These are phyloP conservation scores for Plasmopara halstedii DNA, from an alignment of 352 stramenopile species.

Conservation along the genomic window DNA sequence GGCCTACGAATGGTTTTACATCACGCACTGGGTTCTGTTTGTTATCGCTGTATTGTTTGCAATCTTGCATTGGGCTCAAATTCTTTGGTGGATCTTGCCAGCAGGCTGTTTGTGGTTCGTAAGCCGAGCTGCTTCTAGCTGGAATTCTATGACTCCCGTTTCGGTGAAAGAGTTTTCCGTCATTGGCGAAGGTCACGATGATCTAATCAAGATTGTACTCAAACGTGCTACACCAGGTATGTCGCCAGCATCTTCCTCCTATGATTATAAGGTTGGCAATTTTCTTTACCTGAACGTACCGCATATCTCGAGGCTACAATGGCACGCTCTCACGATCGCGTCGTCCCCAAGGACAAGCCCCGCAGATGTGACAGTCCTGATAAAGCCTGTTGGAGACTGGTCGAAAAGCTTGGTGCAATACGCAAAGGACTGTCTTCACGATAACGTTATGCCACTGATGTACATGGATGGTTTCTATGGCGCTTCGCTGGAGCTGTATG, in stretches of 20 bases:
- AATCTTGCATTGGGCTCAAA: slow-evolving; percentile 53
- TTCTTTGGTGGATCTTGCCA: slow-evolving; percentile 53
- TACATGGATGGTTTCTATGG: slow-evolving; percentile 57
- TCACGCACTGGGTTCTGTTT: slow-evolving; percentile 53
- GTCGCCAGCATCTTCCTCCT: slow-evolving; percentile 18
- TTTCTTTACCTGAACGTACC: slow-evolving; percentile 54
- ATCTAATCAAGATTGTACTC: slow-evolving; percentile 44
- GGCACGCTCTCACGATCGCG: slow-evolving; percentile 50
- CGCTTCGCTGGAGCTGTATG: slow-evolving; percentile 35
- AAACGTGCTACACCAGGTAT: slow-evolving; percentile 26
- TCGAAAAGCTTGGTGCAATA: slow-evolving; percentile 33
- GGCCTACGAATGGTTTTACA: slow-evolving; percentile 55
- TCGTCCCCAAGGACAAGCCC: slow-evolving; percentile 37
- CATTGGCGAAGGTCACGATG: slow-evolving; percentile 21
- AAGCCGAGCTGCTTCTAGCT: slow-evolving; percentile 36
- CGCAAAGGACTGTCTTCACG: slow-evolving; percentile 24
- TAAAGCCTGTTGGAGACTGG: slow-evolving; percentile 49
- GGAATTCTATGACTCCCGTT: slow-evolving; percentile 38
- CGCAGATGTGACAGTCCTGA: slow-evolving; percentile 30
- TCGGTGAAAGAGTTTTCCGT: slow-evolving; percentile 27
- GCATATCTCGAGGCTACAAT: slow-evolving; percentile 44
- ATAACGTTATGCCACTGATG: slow-evolving; percentile 23
- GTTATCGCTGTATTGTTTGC: slow-evolving; percentile 41
- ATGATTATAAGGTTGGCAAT: slow-evolving; percentile 47
- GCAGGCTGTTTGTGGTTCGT: slow-evolving; percentile 50